Evolutionary conservation across 257 asterid genomes (phyloP), one percentile per base, ranked within the genome.

Genomic region (Solanum sparsipilum): DNA sequence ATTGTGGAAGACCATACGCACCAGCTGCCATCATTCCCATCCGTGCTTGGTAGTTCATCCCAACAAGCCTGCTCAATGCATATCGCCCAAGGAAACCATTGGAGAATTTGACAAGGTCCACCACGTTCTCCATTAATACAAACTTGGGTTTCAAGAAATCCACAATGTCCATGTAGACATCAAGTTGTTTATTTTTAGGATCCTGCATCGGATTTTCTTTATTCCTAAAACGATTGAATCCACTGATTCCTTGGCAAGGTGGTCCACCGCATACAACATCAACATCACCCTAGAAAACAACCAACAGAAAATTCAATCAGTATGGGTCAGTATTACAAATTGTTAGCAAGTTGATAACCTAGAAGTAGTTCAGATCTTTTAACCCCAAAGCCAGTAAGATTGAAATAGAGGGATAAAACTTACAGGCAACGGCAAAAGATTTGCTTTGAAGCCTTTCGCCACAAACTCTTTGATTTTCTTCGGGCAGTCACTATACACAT

Each of bases 261-360:
- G 94, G 94, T 41, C 94, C 94, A 3, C 94, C 94, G 27, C 94
- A 93, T 84, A 93, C n/a, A 56, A 91, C 91, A 65, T 92, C 94
- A 12, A 92, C 92, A 38, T 90, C 93, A 1, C 94, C 94, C 94
- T 92, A 35, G 68, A 6, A 60, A 73, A 60, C 18, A 36, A 31
- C 9, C 8, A 48, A 25, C 5, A 72, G 23, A 73, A 39, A 79
- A 25, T 4, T 16, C 84, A 41, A 39, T 27, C 63, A 78, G 20
- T 25, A 79, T 2, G 65, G 10, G 25, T 13, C 36, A 44, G 16
- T 3, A 85, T 7, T 35, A 39, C 67, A 38, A 5, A 85, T 12
- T 10, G 3, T 27, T 86, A 12, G 52, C 31, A 67, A 44, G n/a
- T 52, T 39, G 35, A 32, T 27, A 63, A 9, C 44, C 75, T 4